Evolutionary conservation across 2,329 filamentous ascomycete genomes (phyloP).

Genomic region (Aspergillus puulaauensis): DNA sequence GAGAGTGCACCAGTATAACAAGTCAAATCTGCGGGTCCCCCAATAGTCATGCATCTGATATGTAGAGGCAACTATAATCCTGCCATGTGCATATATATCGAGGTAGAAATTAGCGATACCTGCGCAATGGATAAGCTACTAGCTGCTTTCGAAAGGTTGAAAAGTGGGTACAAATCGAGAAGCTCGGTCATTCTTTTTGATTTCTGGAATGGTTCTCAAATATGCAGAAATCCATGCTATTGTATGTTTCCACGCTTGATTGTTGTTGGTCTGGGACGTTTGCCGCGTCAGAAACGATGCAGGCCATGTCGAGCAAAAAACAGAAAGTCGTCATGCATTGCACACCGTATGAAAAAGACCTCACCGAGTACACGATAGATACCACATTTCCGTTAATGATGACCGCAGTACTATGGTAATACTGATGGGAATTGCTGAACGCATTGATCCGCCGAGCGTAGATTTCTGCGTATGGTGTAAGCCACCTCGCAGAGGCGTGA

Average conservation of each 20-base stretch:
- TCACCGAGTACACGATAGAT: background rate
- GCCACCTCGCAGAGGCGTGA: background rate
- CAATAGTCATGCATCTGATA: slow-evolving; percentile 19
- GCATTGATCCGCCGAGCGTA: background rate
- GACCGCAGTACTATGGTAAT: background rate
- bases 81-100: slow-evolving; percentile 14
- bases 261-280: background rate
- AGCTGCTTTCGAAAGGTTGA: slow-evolving; percentile 16
- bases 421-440: background rate
- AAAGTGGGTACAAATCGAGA: slow-evolving; percentile 10
- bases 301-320: background rate
- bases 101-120: slow-evolving; percentile 9
- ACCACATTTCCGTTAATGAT: background rate
- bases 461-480: background rate
- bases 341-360: background rate
- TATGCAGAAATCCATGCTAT: slow-evolving; percentile 6
- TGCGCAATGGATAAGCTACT: slow-evolving; percentile 19
- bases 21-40: slow-evolving; percentile 14
- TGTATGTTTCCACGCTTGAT: background rate
- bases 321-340: background rate
- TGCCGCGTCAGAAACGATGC: background rate
- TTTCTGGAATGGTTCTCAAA: slow-evolving; percentile 3
- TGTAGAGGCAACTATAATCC: slow-evolving; percentile 9
- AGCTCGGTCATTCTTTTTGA: background rate
- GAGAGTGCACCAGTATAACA: slow-evolving; percentile 3